A percentile compares a stretch with the other conserved stretches of the same genome.
These are phyloP conservation scores for Leccinum longicurvipes DNA, from an alignment of 768 basidiomycete species.

Conservation along the genomic window DNA sequence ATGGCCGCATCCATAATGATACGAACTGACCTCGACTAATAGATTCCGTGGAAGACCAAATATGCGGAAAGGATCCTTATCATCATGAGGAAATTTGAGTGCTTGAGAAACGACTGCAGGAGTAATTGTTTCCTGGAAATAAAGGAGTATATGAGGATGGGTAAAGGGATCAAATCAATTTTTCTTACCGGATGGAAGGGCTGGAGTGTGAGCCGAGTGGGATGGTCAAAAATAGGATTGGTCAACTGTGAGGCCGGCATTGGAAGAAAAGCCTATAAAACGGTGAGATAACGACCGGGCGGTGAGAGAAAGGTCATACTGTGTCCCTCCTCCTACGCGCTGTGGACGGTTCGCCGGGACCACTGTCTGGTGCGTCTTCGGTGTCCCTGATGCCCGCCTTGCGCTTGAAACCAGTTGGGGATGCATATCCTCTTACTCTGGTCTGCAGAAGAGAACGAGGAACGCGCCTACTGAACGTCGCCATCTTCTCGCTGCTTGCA, in stretches of 20 bases:
- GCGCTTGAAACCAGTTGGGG: conserved; percentile 20
- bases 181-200: conserved; percentile 43
- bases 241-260: conserved; percentile 38
- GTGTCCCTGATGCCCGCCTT: conserved; percentile 11
- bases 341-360: conserved; percentile 18
- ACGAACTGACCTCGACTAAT: conserved; percentile 59
- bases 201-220: conserved; percentile 37
- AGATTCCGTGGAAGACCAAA: conserved; percentile 74
- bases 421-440: conserved; percentile 16
- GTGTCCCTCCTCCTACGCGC: conserved; percentile 26
- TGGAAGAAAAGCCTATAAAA: conserved; percentile 40
- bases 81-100: conserved; percentile 41
- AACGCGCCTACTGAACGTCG: conserved; percentile 13
- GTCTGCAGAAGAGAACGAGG: conserved; percentile 6
- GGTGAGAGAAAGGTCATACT: neutral
- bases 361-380: conserved; percentile 10
- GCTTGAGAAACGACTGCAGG: conserved; percentile 42
- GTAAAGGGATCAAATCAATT: neutral
- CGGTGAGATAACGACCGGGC: neutral
- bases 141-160: neutral
- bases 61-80: conserved; percentile 50
- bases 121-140: conserved; percentile 30
- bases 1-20: neutral
- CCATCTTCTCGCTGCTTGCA: too few relatives aligned
- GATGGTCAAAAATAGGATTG: conserved; percentile 40